phyloP scores from a whole-genome alignment of 2,329 filamentous ascomycete genomes.

The Alternaria burnsii region DNA sequence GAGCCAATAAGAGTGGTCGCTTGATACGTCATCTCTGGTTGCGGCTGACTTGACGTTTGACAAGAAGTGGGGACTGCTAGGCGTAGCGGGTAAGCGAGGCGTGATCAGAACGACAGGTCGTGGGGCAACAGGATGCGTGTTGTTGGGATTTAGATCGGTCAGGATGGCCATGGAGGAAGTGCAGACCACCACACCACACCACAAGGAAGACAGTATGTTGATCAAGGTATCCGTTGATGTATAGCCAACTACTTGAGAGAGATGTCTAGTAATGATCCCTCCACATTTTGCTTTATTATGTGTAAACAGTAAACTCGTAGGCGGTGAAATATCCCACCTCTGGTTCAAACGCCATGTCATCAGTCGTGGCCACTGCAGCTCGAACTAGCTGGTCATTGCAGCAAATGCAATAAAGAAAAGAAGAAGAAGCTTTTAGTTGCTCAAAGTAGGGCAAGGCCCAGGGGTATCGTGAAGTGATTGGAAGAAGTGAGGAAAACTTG shows the following conservation, averaged over 20 bases:
- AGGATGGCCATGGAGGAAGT: background rate
- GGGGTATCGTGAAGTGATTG: conserved; percentile 25
- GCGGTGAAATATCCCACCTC: background rate
- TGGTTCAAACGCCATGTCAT: conserved; percentile 9
- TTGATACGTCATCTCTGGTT: background rate
- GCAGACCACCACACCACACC: background rate
- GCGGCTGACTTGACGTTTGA: conserved; percentile 1
- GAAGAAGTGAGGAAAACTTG: background rate
- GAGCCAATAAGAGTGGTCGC: background rate
- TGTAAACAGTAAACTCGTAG: background rate
- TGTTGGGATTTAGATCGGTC: background rate
- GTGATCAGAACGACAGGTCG: background rate
- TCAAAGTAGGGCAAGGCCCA: conserved; percentile 12
- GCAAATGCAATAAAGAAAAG: background rate
- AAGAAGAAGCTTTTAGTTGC: conserved; percentile 13
- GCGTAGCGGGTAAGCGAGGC: background rate
- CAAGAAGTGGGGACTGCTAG: background rate
- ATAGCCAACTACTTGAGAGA: background rate
- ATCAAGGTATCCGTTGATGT: background rate
- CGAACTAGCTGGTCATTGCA: background rate
- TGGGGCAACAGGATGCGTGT: background rate
- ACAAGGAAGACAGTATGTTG: background rate
- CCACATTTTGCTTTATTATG: background rate
- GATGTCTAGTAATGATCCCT: background rate
- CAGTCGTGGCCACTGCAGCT: conserved; percentile 3